Evolutionary conservation across 441 rosid species (phyloP).

Genomic region (Jatropha multifida): DNA sequence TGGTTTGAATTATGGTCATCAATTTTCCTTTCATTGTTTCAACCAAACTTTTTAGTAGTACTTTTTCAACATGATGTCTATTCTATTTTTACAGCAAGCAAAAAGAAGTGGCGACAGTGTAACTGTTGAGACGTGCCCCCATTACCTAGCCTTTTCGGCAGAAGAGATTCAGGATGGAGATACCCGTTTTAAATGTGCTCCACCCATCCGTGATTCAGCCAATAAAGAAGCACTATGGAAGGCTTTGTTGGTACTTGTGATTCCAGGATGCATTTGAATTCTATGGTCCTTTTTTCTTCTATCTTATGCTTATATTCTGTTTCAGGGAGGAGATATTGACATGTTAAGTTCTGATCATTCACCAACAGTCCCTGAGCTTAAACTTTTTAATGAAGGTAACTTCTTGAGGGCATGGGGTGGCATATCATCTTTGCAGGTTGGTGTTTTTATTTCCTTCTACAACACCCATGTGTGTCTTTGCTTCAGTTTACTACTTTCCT

Average conservation of each 20-base stretch:
- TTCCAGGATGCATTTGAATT: slow-evolving; percentile 12
- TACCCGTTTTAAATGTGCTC: slow-evolving; percentile 94
- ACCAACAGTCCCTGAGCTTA: slow-evolving; percentile 82
- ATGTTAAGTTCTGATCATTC: slow-evolving; percentile 97
- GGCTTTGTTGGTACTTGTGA: slow-evolving; percentile 67
- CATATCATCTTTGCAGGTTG: slow-evolving; percentile 94
- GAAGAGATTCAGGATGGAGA: slow-evolving; percentile 92
- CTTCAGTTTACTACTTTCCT: not conserved
- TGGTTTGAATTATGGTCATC: slow-evolving; percentile 2
- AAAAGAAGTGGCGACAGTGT: slow-evolving; percentile 75
- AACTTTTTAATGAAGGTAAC: slow-evolving; percentile 70
- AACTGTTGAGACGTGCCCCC: slow-evolving; percentile 94
- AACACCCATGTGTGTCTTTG: not conserved
- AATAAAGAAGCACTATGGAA: slow-evolving; percentile 84
- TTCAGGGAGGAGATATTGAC: slow-evolving; percentile 87
- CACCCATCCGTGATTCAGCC: slow-evolving; percentile 79
- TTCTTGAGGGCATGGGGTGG: slow-evolving; percentile 98
- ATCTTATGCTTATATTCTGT: slow-evolving; percentile 18
- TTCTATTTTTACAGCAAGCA: slow-evolving; percentile 59
- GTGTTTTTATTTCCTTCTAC: not conserved
- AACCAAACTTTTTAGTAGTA: not conserved
- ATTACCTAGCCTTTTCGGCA: slow-evolving; percentile 88
- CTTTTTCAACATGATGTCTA: not conserved
- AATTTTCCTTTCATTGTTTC: not conserved
- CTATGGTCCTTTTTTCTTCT: slow-evolving; percentile 1